Base-by-base conservation (phyloP, 495 filamentous ascomycete genomes). In the Trichocladium antarcticum region DNA sequence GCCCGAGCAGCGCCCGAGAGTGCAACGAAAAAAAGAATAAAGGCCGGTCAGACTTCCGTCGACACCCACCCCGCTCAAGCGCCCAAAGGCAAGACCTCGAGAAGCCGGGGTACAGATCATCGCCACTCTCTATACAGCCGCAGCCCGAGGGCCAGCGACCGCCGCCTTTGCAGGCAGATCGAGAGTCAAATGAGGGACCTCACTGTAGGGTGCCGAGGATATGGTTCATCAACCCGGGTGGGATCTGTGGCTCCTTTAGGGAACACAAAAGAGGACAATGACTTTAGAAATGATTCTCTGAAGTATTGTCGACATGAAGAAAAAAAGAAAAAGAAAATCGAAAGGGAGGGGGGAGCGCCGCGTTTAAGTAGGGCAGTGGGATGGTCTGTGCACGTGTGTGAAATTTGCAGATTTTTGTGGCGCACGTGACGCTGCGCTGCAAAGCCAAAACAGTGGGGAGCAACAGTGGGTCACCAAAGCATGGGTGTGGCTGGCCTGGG, bases 211-310 rank as follows among this genome's bases (percentile, higher is more conserved):
- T 55, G 62, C 55, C 68, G 76, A 76, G 75, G 75, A 76, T 74
- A 68, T 70, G 16, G 68, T 51, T 76, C 73, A 77, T 79, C 76
- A 75, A 72, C 76, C 74, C 75, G 74, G 73, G 73, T 76, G 71
- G 73, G 68, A 67, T 77, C 74, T 76, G 73, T 76, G 67, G 72
- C 74, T 78, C 66, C 67, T 82, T 77, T 85, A 77, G 78, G 81
- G 73, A 83, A 80, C 75, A 79, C 78, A 85, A 78, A 79, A 75
- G 73, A 68, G 75, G 79, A 84, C 81, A 76, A 84, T 72, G 81
- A 85, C 83, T 87, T 82, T 85, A 86, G 78, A 87, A 86, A 83
- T 85, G 83, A 87, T 87, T 84, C 82, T 85, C 81, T 67, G 65
- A 80, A 76, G 76, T 79, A 81, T 77, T 79, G 77, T 81, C 78